Evolutionary conservation across 2,329 filamentous ascomycete genomes (phyloP).

Genomic region (Monosporascus sp.): DNA sequence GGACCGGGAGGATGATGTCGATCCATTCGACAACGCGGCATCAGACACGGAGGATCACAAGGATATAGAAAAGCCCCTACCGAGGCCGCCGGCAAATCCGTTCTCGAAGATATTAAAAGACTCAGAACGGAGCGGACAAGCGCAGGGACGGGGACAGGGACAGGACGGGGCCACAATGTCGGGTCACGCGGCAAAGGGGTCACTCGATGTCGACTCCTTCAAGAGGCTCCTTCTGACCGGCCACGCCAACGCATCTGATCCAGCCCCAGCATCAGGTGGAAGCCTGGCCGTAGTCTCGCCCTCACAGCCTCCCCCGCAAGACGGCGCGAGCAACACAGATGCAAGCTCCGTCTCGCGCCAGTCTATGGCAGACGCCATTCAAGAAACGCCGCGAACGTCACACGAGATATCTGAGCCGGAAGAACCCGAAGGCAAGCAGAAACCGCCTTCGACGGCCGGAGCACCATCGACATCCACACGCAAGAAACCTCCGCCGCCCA

Average conservation of each 20-base stretch:
- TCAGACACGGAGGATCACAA: constrained; percentile 9
- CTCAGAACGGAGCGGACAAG: constrained; percentile 34
- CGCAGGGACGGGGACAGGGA: constrained; percentile 20
- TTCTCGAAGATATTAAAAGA: constrained; percentile 53
- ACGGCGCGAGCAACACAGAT: constrained; percentile 51
- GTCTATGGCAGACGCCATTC: constrained; percentile 47
- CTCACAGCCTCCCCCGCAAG: constrained; percentile 18
- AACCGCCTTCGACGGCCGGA: neutral
- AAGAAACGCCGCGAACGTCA: constrained; percentile 53
- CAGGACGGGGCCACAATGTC: constrained; percentile 29
- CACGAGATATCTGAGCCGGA: constrained; percentile 52
- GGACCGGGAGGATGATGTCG: constrained; percentile 18
- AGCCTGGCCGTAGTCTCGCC: constrained; percentile 13
- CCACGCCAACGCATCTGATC: constrained; percentile 38
- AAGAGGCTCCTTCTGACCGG: constrained; percentile 72
- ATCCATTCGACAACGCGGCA: constrained; percentile 18
- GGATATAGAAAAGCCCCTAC: constrained; percentile 13
- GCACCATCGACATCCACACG: constrained; percentile 21
- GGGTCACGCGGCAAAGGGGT: constrained; percentile 31
- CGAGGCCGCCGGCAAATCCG: constrained; percentile 41
- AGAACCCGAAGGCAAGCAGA: constrained; percentile 28
- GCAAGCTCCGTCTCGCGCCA: constrained; percentile 54
- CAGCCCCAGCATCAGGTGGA: constrained; percentile 18
- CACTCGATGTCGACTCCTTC: constrained; percentile 74
- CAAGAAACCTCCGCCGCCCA: constrained; percentile 64